A percentile compares a stretch with the other conserved stretches of the same genome.
phyloP scores from a whole-genome alignment of 169 alveolate species.

The Toxoplasma gondii region DNA sequence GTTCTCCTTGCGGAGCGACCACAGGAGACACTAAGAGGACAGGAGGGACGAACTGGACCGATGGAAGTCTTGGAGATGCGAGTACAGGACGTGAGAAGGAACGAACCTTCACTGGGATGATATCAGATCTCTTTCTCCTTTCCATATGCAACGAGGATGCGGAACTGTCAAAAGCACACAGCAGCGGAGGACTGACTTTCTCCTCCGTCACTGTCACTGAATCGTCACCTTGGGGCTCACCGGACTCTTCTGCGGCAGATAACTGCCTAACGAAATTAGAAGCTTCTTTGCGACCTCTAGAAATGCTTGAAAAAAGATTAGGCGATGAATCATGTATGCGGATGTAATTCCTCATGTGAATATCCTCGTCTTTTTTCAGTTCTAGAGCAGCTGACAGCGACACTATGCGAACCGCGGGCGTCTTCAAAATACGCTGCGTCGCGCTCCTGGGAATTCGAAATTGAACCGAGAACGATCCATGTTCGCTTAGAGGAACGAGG shows the following conservation, averaged over 20 bases:
- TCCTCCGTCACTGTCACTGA: neutral
- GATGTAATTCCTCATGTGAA: neutral
- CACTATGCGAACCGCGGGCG: constrained; percentile 1
- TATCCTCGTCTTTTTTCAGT: neutral
- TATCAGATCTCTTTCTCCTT: neutral
- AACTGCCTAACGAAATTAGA: neutral
- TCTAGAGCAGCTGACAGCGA: neutral
- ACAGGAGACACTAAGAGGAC: neutral
- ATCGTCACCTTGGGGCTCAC: neutral
- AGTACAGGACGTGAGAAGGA: constrained; percentile 1
- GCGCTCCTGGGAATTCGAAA: neutral
- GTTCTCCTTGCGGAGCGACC: neutral
- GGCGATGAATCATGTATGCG: neutral
- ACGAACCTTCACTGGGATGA: neutral
- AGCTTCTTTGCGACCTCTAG: neutral
- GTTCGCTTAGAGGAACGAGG: neutral
- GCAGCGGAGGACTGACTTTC: neutral
- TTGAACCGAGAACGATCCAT: neutral
- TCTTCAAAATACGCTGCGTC: neutral
- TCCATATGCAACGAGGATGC: neutral
- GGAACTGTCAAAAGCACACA: neutral
- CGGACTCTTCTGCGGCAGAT: neutral
- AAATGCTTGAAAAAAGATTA: neutral
- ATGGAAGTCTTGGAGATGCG: neutral
- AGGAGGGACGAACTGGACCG: neutral